Evolutionary conservation across 1,284 basidiomycete genomes (phyloP).

Genomic region (Crucibulum cyathiforme): DNA sequence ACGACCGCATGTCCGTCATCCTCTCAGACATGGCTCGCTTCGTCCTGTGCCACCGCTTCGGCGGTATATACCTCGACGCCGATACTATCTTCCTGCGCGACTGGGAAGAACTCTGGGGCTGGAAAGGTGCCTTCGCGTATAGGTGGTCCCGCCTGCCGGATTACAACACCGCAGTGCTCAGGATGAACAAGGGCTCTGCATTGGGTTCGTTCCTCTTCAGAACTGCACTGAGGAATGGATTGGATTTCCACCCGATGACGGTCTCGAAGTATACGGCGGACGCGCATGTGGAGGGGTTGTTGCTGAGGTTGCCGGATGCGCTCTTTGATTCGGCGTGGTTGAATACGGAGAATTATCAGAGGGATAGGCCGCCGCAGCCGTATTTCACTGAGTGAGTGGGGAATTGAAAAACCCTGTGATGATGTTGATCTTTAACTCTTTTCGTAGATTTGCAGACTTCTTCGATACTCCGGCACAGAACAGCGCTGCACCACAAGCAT

Average conservation of each 20-base stretch:
- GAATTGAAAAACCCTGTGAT: neutral
- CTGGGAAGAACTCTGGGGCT: conserved; percentile 87
- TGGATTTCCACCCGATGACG: conserved; percentile 86
- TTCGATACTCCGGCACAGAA: conserved; percentile 72
- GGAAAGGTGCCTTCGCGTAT: conserved; percentile 81
- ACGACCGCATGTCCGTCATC: conserved; percentile 77
- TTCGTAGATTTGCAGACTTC: conserved; percentile 67
- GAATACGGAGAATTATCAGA: conserved; percentile 79
- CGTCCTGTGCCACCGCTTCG: conserved; percentile 78
- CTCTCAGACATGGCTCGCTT: conserved; percentile 85
- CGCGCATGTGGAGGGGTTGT: conserved; percentile 66
- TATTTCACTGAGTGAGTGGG: conserved; percentile 72
- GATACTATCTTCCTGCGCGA: conserved; percentile 81
- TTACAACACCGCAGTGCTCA: conserved; percentile 81
- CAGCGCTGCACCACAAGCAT: conserved; percentile 69
- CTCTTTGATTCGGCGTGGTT: conserved; percentile 83
- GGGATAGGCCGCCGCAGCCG: conserved; percentile 80
- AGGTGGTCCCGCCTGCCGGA: conserved; percentile 76
- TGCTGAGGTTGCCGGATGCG: conserved; percentile 76
- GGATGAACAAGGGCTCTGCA: conserved; percentile 74
- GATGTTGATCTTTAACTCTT: conserved; percentile 4
- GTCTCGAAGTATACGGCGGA: conserved; percentile 74
- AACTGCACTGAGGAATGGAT: conserved; percentile 75
- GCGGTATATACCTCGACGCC: conserved; percentile 82
- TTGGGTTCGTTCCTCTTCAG: conserved; percentile 79